Conservation (phyloP, 2,329 filamentous ascomycete genomes). For the Penicillium decumbens region DNA sequence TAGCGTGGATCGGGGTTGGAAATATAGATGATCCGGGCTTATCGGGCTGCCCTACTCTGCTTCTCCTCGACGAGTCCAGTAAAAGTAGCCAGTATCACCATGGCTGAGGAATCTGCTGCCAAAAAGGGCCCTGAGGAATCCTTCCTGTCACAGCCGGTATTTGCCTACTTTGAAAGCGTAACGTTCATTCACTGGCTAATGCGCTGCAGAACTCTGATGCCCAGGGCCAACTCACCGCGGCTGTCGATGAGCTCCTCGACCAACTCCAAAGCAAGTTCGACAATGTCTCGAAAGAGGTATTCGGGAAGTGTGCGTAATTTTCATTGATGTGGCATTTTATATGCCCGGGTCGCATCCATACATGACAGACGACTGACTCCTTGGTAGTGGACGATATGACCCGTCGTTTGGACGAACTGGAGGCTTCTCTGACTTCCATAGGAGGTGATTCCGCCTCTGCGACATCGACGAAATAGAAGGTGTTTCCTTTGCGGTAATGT, state of each 20-base stretch:
- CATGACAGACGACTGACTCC: not conserved
- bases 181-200: conserved; percentile 1
- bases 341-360: not conserved
- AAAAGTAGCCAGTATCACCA: conserved; percentile 7
- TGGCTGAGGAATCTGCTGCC: conserved; percentile 22
- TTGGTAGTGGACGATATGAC: conserved; percentile 91
- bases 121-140: conserved; percentile 20
- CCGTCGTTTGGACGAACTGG: conserved; percentile 74
- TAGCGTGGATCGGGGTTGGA: conserved; percentile 13
- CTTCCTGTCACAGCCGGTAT: conserved; percentile 24
- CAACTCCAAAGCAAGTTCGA: conserved; percentile 81
- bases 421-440: conserved; percentile 62
- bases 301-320: conserved; percentile 68
- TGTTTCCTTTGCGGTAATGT: not conserved
- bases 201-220: conserved; percentile 26
- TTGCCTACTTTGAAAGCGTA: not conserved
- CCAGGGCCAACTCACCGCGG: conserved; percentile 60
- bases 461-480: conserved; percentile 14
- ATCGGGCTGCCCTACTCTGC: conserved; percentile 12
- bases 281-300: conserved; percentile 77
- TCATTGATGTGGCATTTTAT: not conserved
- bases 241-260: conserved; percentile 82
- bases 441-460: conserved; percentile 32
- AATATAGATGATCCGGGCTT: conserved; percentile 27
- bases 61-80: not conserved